Percentiles rank a stretch among this genome's conserved stretches.
Evolutionary conservation across 2,329 filamentous ascomycete species (phyloP).

Genomic region (Calonectria leucothoes): DNA sequence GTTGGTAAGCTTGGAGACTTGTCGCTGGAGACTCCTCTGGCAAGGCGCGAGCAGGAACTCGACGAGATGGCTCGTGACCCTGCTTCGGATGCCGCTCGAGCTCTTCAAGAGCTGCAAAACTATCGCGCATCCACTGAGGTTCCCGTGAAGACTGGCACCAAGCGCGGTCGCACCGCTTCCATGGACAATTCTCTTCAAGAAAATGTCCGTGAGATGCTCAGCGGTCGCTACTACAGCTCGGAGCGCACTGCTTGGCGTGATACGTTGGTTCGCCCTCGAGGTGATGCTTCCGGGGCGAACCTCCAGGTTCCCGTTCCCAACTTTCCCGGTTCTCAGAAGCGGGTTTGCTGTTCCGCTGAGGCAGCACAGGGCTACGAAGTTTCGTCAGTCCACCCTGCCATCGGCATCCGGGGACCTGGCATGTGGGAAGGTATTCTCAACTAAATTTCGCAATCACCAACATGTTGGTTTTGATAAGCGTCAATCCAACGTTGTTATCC

Average conservation of each 20-base stretch:
- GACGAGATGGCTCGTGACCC: slow-evolving; percentile 57
- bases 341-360: slow-evolving; percentile 74
- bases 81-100: slow-evolving; percentile 66
- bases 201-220: slow-evolving; percentile 73
- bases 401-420: slow-evolving; percentile 66
- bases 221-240: slow-evolving; percentile 46
- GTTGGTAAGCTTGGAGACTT: slow-evolving; percentile 63
- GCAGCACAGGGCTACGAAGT: slow-evolving; percentile 61
- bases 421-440: slow-evolving; percentile 76
- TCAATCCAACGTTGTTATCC: slow-evolving; percentile 33
- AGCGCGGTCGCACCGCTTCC: slow-evolving; percentile 70
- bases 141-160: slow-evolving; percentile 55
- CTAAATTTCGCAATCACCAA: slow-evolving; percentile 45
- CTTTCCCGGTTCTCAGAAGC: slow-evolving; percentile 67
- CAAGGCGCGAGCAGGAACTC: slow-evolving; percentile 58
- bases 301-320: slow-evolving; percentile 54
- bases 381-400: slow-evolving; percentile 59
- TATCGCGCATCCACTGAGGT: slow-evolving; percentile 55
- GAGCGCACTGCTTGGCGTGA: slow-evolving; percentile 49
- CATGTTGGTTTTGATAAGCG: slow-evolving; percentile 31
- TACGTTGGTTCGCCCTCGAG: slow-evolving; percentile 51
- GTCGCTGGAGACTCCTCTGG: slow-evolving; percentile 60
- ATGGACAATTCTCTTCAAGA: slow-evolving; percentile 72
- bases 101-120: slow-evolving; percentile 71
- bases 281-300: slow-evolving; percentile 38